These are phyloP conservation scores for Phytophthora crassamura DNA, from an alignment of 352 stramenopile species.

Conservation along the genomic window DNA sequence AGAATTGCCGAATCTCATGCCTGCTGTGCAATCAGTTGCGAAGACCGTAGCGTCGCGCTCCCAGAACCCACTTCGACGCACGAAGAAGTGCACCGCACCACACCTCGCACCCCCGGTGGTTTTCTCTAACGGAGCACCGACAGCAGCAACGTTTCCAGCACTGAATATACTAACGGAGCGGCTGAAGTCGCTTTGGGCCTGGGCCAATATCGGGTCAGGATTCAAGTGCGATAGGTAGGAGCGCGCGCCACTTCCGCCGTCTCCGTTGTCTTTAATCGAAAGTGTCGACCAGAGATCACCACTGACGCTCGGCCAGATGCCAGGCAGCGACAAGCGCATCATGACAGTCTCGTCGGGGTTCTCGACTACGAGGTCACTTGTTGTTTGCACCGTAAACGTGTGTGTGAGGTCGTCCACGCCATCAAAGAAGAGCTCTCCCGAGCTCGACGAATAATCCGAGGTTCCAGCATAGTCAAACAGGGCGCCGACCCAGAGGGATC, in stretches of 20 bases:
- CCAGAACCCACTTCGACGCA: slow-evolving; percentile 68
- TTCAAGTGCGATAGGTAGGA: slow-evolving; percentile 71
- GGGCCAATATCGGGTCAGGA: slow-evolving; percentile 32
- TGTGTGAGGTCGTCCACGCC: slow-evolving; percentile 45
- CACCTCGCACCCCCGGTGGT: slow-evolving; percentile 43
- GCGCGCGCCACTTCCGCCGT: slow-evolving; percentile 84
- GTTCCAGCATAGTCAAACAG: slow-evolving; percentile 91
- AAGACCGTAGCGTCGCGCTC: slow-evolving; percentile 64
- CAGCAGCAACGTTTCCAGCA: slow-evolving; percentile 68
- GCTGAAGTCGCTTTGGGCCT: slow-evolving; percentile 57
- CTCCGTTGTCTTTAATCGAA: slow-evolving; percentile 92
- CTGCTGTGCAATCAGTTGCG: slow-evolving; percentile 48
- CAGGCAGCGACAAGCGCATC: slow-evolving; percentile 91
- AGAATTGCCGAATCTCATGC: slow-evolving; percentile 69
- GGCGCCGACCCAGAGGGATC: slow-evolving; percentile 79
- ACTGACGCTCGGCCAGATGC: slow-evolving; percentile 91
- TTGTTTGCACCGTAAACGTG: slow-evolving; percentile 88
- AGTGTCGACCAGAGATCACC: slow-evolving; percentile 89
- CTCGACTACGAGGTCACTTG: slow-evolving; percentile 91
- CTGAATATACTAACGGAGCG: slow-evolving; percentile 67
- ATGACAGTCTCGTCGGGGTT: slow-evolving; percentile 91
- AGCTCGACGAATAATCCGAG: slow-evolving; percentile 88
- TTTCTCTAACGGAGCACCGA: slow-evolving; percentile 65
- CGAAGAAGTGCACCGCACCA: slow-evolving; percentile 77
- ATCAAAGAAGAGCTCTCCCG: slow-evolving; percentile 74